Evolutionary conservation across 352 stramenopile species (phyloP), one percentile per base, ranked within the genome.

Genomic region (Pythium phragmitis): DNA sequence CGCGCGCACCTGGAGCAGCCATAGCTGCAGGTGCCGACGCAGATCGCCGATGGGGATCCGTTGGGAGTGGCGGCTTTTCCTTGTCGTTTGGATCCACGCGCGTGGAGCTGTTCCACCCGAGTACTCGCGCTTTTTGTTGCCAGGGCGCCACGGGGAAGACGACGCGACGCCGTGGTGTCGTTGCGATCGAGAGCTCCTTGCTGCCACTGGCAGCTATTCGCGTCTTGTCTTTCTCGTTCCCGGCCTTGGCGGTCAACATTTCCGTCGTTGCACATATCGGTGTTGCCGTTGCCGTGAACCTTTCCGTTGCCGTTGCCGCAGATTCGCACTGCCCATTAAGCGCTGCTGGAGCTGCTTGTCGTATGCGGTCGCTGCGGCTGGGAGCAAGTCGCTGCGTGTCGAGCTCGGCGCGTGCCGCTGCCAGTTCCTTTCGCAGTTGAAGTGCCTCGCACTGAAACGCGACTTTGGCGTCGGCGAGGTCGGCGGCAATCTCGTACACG

Each of bases 401-500:
- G 8, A 42, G 33, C 21, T 55, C 50, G 17, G 50, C 26, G 1
- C 59, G 59, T 4, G 51, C 30, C 5, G n/a, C 26, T 5, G 56
- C 49, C n/a, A 59, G 49, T 12, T 65, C 59, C 13, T 41, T 17
- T 1, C 19, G 39, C 19, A 65, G 28, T 13, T 21, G 11, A 9
- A 14, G 13, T 4, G 51, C 33, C 28, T 60, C 41, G 6, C 60
- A 54, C 60, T 66, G 60, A 21, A 30, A 56, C 60, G 46, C 54
- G 21, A 56, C 33, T 47, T 66, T 66, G 50, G 41, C 23, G 9
- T 53, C 51, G 12, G 51, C 60, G 30, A 66, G 60, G 23, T 59
- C 43, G 13, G 46, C 19, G 13, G 51, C 51, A 37, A 66, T 54
- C 30, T 66, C 60, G 43, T 66, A 66, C 11, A 66, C 60, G 43